Evolutionary conservation across 345 rosid species (phyloP).

Genomic region (Adansonia digitata): DNA sequence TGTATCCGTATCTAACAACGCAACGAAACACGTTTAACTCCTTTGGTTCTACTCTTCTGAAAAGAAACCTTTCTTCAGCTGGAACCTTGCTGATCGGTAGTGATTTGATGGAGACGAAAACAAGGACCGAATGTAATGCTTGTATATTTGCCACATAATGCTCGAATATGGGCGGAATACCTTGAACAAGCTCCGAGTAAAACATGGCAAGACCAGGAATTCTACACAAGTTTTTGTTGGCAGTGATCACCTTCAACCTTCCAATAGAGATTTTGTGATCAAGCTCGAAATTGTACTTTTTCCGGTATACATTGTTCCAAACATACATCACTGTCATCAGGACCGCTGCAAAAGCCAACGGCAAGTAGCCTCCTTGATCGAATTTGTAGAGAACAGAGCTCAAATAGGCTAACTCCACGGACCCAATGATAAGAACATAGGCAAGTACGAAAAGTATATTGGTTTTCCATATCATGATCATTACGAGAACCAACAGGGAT

Average conservation of each 20-base stretch:
- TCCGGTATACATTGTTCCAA: slow-evolving; percentile 39
- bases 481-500: slow-evolving; percentile 35
- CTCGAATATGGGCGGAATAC: slow-evolving; percentile 37
- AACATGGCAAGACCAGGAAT: slow-evolving; percentile 40
- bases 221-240: neutral
- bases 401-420: slow-evolving; percentile 29
- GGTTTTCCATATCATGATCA: slow-evolving; percentile 56
- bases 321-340: slow-evolving; percentile 36
- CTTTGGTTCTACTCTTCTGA: slow-evolving; percentile 27
- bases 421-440: slow-evolving; percentile 22
- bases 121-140: slow-evolving; percentile 33
- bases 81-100: slow-evolving; percentile 35
- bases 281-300: slow-evolving; percentile 41
- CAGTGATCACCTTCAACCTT: slow-evolving; percentile 11
- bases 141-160: slow-evolving; percentile 39
- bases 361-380: slow-evolving; percentile 44
- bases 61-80: slow-evolving; percentile 31
- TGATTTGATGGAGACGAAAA: slow-evolving; percentile 45
- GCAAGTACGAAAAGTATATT: slow-evolving; percentile 28
- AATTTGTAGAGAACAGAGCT: slow-evolving; percentile 52
- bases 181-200: slow-evolving; percentile 45
- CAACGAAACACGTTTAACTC: slow-evolving; percentile 38
- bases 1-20: slow-evolving; percentile 45
- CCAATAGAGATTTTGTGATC: slow-evolving; percentile 33
- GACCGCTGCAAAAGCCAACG: slow-evolving; percentile 28